Base-by-base conservation (phyloP, 2,329 filamentous ascomycete species). In the Sclerotinia trifoliorum region DNA sequence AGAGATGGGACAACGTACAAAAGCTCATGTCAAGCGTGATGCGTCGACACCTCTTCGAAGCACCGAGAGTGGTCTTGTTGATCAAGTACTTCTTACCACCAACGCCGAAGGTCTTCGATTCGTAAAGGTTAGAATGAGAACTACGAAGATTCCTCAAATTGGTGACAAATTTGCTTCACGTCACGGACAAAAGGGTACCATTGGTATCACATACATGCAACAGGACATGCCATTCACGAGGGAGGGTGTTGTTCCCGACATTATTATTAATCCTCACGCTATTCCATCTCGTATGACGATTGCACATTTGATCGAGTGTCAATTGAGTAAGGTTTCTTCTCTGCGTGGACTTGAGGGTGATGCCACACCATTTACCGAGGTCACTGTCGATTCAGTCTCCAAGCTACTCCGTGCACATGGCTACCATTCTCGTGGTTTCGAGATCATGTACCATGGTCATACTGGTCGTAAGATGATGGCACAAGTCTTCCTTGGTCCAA, bases 271-370 rank as follows among this genome's bases (percentile, higher is more conserved):
- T 80, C 95, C 95, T 1, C 95, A 99, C 85, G 96, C 95, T 78
- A 99, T 99, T 86, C 95, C 95, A 0, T 99, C 95, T 67, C 95
- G 95, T 87, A 99, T 99, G 95, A 99, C 96, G 3, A 99, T 99
- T 88, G 95, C 95, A 75, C 95, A 99, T 85, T 94, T 99, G 87
- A 96, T 99, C 79, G 95, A 99, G 84, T 99, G 95, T 85, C 86
- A 98, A 74, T 86, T 99, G 68, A 96, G 93, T 79, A 99, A 99
- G 80, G 95, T 99, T 48, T 93, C 93, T 1, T 92, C 95, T 2
- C 85, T 99, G 29, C 92, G 94, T 80, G 96, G 95, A 55, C 92
- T 93, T 80, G 95, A 99, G 82, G 96, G 95, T 75, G 96, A 99
- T 77, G 95, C 95, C 1, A 99, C 95, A 0, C 95, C 96, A 0